A percentile compares a stretch with the other conserved stretches of the same genome.
Conservation (phyloP, 306 rosid species). For the Geum urbanum region DNA sequence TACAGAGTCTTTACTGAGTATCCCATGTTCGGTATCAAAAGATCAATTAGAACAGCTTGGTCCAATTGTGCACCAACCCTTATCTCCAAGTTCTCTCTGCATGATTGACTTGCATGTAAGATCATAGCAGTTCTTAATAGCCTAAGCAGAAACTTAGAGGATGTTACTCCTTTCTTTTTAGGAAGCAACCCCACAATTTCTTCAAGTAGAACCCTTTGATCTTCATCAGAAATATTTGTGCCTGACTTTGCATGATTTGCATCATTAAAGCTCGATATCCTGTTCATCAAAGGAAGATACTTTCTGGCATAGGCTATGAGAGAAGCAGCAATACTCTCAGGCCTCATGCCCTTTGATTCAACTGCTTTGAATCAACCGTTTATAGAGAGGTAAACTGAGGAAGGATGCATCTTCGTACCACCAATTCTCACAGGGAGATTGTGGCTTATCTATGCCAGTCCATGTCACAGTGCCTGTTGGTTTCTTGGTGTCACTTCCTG, state of each 20-base stretch:
- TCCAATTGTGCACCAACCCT: slow-evolving; percentile 64
- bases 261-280: slow-evolving; percentile 55
- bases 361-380: slow-evolving; percentile 50
- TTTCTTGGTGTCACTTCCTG: slow-evolving; percentile 26
- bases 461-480: slow-evolving; percentile 32
- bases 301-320: slow-evolving; percentile 50
- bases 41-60: slow-evolving; percentile 63
- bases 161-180: slow-evolving; percentile 43
- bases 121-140: slow-evolving; percentile 62
- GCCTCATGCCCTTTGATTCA: slow-evolving; percentile 65
- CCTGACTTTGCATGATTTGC: slow-evolving; percentile 36
- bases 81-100: slow-evolving; percentile 77
- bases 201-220: slow-evolving; percentile 60
- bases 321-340: slow-evolving; percentile 55
- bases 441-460: slow-evolving; percentile 52
- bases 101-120: slow-evolving; percentile 62
- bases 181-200: slow-evolving; percentile 68
- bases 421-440: slow-evolving; percentile 47
- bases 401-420: slow-evolving; percentile 75
- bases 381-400: slow-evolving; percentile 53
- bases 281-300: slow-evolving; percentile 61
- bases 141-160: slow-evolving; percentile 58
- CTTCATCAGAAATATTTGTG: slow-evolving; percentile 47
- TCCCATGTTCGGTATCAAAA: slow-evolving; percentile 73
- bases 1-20: slow-evolving; percentile 72